Evolutionary conservation across 306 rosid species (phyloP).

Genomic region (Citrullus amarus): DNA sequence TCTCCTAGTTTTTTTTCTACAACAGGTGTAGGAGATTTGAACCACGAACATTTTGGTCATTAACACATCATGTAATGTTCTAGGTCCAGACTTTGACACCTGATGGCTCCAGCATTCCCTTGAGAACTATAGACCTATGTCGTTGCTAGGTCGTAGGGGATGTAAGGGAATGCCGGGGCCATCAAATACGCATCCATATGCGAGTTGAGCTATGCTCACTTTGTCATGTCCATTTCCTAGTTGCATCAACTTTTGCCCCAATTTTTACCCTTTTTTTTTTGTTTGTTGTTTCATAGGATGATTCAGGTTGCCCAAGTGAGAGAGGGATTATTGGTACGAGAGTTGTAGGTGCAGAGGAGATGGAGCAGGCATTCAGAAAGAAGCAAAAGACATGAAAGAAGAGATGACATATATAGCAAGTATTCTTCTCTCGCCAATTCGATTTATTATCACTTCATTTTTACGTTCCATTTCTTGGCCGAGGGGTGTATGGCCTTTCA

Average conservation of each 20-base stretch:
- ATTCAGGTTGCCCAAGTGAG: neutral
- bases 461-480: neutral
- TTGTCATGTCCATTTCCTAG: neutral
- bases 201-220: too few relatives aligned
- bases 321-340: neutral
- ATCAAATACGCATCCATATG: too few relatives aligned
- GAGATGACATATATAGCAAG: neutral
- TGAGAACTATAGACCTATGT: too few relatives aligned
- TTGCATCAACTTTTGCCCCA: neutral
- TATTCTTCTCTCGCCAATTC: neutral
- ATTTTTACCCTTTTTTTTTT: too few relatives aligned
- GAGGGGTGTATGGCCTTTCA: neutral
- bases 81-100: too few relatives aligned
- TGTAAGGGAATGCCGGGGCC: too few relatives aligned
- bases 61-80: too few relatives aligned
- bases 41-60: too few relatives aligned
- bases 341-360: neutral
- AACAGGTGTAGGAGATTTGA: too few relatives aligned
- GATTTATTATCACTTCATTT: slow-evolving; percentile 1
- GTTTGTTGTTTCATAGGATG: neutral
- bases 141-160: too few relatives aligned
- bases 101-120: too few relatives aligned
- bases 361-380: slow-evolving; percentile 1
- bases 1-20: neutral
- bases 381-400: slow-evolving; percentile 6